Base-by-base conservation (phyloP, 345 rosid species). In the Citrus maxima region DNA sequence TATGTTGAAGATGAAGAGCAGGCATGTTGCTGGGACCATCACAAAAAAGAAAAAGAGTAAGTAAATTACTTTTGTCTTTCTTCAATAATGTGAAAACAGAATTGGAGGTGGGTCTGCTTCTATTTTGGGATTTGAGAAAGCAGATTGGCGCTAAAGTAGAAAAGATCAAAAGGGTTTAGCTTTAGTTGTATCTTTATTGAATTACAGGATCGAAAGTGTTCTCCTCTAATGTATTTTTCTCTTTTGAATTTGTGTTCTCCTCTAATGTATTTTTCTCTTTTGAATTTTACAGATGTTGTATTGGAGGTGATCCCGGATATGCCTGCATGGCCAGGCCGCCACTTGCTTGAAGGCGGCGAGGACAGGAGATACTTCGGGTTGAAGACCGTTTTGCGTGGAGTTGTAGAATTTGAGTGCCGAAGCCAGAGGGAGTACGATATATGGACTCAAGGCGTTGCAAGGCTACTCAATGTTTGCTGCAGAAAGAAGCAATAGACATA, bases 41-140 rank as follows among this genome's bases (percentile, higher is more conserved):
- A 94, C 97, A 51, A 96, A 96, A 88, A 96, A 96, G 97, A 94
- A 96, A 84, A 96, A 96, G 91, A 91, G 99, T 94, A 77, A 88
- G 94, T 80, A 42, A 42, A 82, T 74, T 78, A 60, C 85, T 72
- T 75, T 78, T 86, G 88, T 88, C 92, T 85, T 82, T 78, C 86
- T 75, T 79, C 77, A 71, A 75, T 87, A 73, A 79, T 85, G 88
- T 86, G 88, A 46, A 82, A 73, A 61, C 85, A 70, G 77, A 79
- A 70, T 55, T 79, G 86, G 84, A 84, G 78, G 93, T 88, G 92
- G 91, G 91, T 77, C 84, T 87, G 70, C 86, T 90, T 88, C 84
- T 58, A 79, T 88, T 79, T 94, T 84, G 98, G 99, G 97, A 91
- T 93, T 92, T 87, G 98, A 81, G 97, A 92, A 88, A 89, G 92